Percentiles rank a stretch among this genome's conserved stretches.
Evolutionary conservation across 1,284 basidiomycete species (phyloP).

Genomic region (Sanguinoderma infundibulare): DNA sequence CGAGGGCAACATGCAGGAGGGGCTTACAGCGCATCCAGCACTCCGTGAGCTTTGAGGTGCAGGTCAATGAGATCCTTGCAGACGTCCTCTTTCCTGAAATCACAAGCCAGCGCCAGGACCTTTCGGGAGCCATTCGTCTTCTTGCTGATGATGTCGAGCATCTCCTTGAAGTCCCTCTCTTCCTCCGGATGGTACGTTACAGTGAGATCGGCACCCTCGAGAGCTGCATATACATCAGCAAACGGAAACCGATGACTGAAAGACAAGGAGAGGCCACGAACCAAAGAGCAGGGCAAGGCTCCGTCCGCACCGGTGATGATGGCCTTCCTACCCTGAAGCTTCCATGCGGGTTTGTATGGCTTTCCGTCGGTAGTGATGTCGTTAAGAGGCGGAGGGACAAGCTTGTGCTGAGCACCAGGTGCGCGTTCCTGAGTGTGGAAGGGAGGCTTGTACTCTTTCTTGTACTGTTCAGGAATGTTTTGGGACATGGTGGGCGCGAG

Average conservation of each 20-base stretch:
- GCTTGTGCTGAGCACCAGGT: constrained; percentile 34
- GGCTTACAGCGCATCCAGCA: constrained; percentile 49
- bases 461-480: constrained; percentile 33
- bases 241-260: background rate
- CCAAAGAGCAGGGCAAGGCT: constrained; percentile 42
- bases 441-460: constrained; percentile 37
- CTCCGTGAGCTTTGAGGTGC: constrained; percentile 45
- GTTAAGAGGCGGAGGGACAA: constrained; percentile 49
- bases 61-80: constrained; percentile 48
- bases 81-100: constrained; percentile 48
- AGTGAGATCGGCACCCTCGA: constrained; percentile 63
- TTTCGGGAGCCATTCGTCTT: constrained; percentile 46
- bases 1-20: background rate
- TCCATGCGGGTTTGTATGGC: constrained; percentile 43
- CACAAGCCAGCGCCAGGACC: constrained; percentile 44
- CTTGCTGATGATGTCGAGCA: constrained; percentile 43
- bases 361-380: constrained; percentile 54
- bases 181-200: constrained; percentile 54
- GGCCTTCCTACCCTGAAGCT: constrained; percentile 51
- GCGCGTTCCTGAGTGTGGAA: constrained; percentile 33
- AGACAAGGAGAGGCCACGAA: constrained; percentile 15
- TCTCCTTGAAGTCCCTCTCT: constrained; percentile 48
- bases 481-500: constrained; percentile 9
- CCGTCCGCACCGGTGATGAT: constrained; percentile 56
- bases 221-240: constrained; percentile 36